phyloP scores from a whole-genome alignment of 495 filamentous ascomycete genomes.

The Hypoxylon lenormandii region DNA sequence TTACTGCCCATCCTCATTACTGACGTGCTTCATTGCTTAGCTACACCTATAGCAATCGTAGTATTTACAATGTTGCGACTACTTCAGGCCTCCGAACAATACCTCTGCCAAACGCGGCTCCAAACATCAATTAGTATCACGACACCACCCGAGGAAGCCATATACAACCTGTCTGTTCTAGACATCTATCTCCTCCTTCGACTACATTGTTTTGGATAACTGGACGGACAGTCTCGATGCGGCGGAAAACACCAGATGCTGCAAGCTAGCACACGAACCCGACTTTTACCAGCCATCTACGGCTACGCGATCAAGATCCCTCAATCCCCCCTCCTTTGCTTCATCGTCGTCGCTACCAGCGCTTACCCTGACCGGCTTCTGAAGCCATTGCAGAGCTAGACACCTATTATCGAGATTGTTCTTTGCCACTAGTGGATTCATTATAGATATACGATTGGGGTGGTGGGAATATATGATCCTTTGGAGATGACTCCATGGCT shows the following conservation, averaged over 20 bases:
- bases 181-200: not conserved
- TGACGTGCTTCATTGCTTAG: too few relatives aligned
- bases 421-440: not conserved
- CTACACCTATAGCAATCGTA: too few relatives aligned
- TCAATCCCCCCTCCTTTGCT: not conserved
- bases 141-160: not conserved
- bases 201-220: not conserved
- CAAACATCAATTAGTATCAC: not conserved
- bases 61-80: too few relatives aligned
- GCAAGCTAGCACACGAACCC: not conserved
- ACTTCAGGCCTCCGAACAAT: not conserved
- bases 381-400: not conserved
- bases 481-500: not conserved
- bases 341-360: not conserved
- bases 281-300: not conserved
- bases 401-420: not conserved
- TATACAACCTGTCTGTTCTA: not conserved
- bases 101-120: not conserved
- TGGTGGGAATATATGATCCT: not conserved
- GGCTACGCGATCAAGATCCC: not conserved
- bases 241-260: not conserved
- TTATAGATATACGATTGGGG: not conserved
- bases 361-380: not conserved
- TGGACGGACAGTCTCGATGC: not conserved
- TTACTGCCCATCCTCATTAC: too few relatives aligned